Evolutionary conservation across 2,329 filamentous ascomycete genomes (phyloP), one percentile per base, ranked within the genome.

Genomic region (Paraphoma sp.): DNA sequence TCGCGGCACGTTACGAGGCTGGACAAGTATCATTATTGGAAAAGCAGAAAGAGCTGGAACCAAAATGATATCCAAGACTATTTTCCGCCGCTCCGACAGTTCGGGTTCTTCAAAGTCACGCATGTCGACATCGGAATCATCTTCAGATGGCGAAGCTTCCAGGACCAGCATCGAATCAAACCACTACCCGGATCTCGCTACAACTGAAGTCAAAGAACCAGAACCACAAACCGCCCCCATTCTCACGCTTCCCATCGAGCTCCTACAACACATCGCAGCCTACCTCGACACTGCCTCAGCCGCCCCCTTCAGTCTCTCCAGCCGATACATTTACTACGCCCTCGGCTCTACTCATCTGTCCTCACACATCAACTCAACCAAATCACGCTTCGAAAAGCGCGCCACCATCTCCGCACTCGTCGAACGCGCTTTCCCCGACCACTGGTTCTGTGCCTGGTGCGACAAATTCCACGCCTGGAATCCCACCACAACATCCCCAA

Each of bases 361-460:
- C 2, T 41, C 41, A 3, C 62, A 67, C 31, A 57, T 75, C 14
- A 33, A 56, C 5, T 48, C 49, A 3, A 52, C 56, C 2, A 53
- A 49, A n/a, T 57, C 54, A 11, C 68, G 60, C 0, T 60, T 68
- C 31, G 62, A 70, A 14, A 65, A 63, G 29, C 57, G 72, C 1
- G 46, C 62, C 12, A 65, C 58, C 1, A 67, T 71, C 33, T 64
- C 68, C 48, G 56, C 52, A 1, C 65, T 73, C 6, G 63, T 75
- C 12, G 72, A 75, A 51, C 68, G 71, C 8, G 71, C 72, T 1
- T 72, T 75, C 41, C 70, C 71, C 1, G 63, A 62, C 1, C 62
- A 70, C 49, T 75, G 70, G 70, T 73, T 68, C 61, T 75, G 72
- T 53, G 67, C 69, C 2, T 75, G 70, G 71, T 75, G 72, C 57